Base-by-base conservation (phyloP, 768 basidiomycete species). In the Omphalotus guepiniiformis region DNA sequence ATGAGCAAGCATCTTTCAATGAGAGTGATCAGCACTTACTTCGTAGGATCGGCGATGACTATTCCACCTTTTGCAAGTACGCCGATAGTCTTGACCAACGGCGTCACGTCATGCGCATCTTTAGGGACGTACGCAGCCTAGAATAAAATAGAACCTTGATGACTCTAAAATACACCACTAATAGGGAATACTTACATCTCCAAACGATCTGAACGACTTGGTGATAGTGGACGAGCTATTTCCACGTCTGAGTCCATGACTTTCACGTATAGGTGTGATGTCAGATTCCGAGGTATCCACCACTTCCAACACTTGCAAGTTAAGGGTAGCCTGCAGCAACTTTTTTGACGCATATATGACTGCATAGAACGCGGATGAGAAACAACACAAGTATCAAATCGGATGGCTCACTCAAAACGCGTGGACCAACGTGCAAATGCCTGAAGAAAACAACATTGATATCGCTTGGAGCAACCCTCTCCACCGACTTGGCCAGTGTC, bases 81-180 rank as follows among this genome's bases (percentile, higher is more conserved):
- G 0, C 80, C 83, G 5, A 89, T 68, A 0, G 75, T 83, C 62
- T 80, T 85, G 4, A 67, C 65, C 28, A 93, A 60, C 12, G 80
- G 67, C 3, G 73, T 76, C 22, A 89, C 67, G 45, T 80, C 75
- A 46, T 75, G 74, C 0, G 80, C 80, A 48, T 90, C 87, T 57
- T 79, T 83, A 1, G 89, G 83, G 39, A 91, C 74, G 53, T 79
- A 83, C 9, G 83, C 75, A 2, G 79, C 64, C 88, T 91, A 52
- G 2, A 47, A 32, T 15, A 15, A 41, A 27, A 11, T 39, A 23
- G 30, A 25, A 4, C 22, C 15, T 56, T 36, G 42, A 32, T 22
- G 15, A 25, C 13, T 9, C 11, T 3, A 19, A 37, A 15, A 16
- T 7, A 4, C 3, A 16, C 15, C 5, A 9, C 22, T n/a, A n/a